A percentile compares a stretch with the other conserved stretches of the same genome.
Evolutionary conservation across 768 basidiomycete species (phyloP).

Genomic region (Suillus discolor): DNA sequence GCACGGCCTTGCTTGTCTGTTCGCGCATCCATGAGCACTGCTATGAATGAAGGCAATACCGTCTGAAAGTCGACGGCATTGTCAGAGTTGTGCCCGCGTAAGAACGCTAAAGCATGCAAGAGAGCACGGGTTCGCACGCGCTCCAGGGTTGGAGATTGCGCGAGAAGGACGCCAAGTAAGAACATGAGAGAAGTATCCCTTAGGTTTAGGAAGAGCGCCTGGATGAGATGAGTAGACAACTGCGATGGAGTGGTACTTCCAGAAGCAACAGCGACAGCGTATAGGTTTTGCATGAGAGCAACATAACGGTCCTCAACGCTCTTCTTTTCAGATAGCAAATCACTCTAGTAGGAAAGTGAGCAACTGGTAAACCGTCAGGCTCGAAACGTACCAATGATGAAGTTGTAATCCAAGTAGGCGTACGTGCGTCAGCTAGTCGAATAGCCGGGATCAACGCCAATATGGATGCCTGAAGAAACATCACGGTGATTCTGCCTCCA

Average conservation of each 20-base stretch:
- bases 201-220: slow-evolving; percentile 65
- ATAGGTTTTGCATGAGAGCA: slow-evolving; percentile 63
- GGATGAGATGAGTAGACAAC: slow-evolving; percentile 61
- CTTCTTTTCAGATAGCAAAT: slow-evolving; percentile 18
- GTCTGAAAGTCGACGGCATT: slow-evolving; percentile 78
- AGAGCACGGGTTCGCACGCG: slow-evolving; percentile 59
- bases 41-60: slow-evolving; percentile 68
- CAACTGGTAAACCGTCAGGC: background rate
- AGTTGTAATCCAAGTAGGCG: slow-evolving; percentile 51
- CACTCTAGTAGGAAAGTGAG: slow-evolving; percentile 14
- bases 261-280: slow-evolving; percentile 64
- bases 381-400: slow-evolving; percentile 34
- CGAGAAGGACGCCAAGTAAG: slow-evolving; percentile 73
- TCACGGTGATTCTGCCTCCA: slow-evolving; percentile 53
- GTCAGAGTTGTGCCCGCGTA: slow-evolving; percentile 67
- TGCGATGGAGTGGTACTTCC: slow-evolving; percentile 39
- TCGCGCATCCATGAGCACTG: slow-evolving; percentile 45
- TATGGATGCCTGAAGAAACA: slow-evolving; percentile 60
- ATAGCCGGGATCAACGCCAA: slow-evolving; percentile 54
- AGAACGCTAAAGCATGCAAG: slow-evolving; percentile 76
- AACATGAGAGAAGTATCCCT: slow-evolving; percentile 77
- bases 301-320: slow-evolving; percentile 47
- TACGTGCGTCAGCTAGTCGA: slow-evolving; percentile 41
- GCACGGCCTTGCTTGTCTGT: slow-evolving; percentile 31
- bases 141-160: slow-evolving; percentile 28